phyloP scores from a whole-genome alignment of 2,329 filamentous ascomycete species.

The Ustulina deusta region DNA sequence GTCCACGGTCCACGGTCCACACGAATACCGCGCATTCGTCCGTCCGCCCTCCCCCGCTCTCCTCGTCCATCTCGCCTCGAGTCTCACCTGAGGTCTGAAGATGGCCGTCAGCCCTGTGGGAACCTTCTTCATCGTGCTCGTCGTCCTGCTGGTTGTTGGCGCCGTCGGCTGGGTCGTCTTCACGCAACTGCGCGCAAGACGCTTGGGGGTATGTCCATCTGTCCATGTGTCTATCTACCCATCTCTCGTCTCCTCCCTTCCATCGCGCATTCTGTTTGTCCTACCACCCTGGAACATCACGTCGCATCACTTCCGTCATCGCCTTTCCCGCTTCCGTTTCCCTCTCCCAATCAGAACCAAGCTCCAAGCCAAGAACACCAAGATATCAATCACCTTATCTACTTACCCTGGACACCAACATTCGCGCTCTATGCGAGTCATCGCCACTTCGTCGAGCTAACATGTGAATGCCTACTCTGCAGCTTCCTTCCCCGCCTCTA shows the following conservation, averaged over 20 bases:
- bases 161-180: slow-evolving; percentile 76
- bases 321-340: background rate
- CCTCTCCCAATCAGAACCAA: background rate
- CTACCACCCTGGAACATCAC: slow-evolving; percentile 27
- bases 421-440: slow-evolving; percentile 1
- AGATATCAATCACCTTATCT: slow-evolving; percentile 5
- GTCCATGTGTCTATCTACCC: background rate
- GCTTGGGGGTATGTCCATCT: slow-evolving; percentile 69
- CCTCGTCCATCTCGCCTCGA: slow-evolving; percentile 15
- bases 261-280: slow-evolving; percentile 15
- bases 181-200: slow-evolving; percentile 77
- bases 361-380: background rate
- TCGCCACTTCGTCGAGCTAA: slow-evolving; percentile 31
- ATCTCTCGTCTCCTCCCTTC: background rate
- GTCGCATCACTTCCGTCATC: background rate
- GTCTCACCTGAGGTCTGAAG: slow-evolving; percentile 36
- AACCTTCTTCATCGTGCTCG: slow-evolving; percentile 78
- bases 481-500: slow-evolving; percentile 77
- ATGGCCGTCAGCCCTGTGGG: slow-evolving; percentile 67
- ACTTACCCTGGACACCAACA: background rate
- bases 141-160: slow-evolving; percentile 69
- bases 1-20: no score
- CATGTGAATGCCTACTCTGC: slow-evolving; percentile 12
- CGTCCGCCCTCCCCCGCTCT: background rate
- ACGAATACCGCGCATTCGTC: slow-evolving; percentile 9